A percentile compares a stretch with the other conserved stretches of the same genome.
phyloP scores from a whole-genome alignment of 805 yeast genomes.

The Candida ulmi region DNA sequence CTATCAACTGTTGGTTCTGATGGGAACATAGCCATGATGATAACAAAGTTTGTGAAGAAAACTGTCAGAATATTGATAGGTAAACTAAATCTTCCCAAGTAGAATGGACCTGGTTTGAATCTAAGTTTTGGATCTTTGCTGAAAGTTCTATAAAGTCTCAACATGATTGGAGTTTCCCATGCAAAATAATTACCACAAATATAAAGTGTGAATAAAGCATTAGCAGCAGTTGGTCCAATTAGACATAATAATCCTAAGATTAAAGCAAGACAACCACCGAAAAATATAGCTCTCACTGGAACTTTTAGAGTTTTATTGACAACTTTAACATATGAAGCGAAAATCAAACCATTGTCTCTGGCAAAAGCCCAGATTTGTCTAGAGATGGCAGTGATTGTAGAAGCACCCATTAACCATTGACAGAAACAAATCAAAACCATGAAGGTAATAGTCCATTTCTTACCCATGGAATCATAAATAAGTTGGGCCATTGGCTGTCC shows the following conservation, averaged over 20 bases:
- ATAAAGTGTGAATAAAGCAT: conserved; percentile 61
- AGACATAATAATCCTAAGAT: conserved; percentile 52
- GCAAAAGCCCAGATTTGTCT: conserved; percentile 75
- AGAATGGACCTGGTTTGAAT: conserved; percentile 59
- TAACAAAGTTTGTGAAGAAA: conserved; percentile 43
- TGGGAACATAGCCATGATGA: conserved; percentile 59
- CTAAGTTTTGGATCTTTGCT: conserved; percentile 31
- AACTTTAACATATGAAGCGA: conserved; percentile 44
- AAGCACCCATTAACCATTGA: conserved; percentile 63
- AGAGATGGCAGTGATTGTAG: conserved; percentile 56
- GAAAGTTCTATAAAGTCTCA: conserved; percentile 34
- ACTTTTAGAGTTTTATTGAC: conserved; percentile 50
- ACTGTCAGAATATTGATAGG: conserved; percentile 40
- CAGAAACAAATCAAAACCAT: conserved; percentile 53
- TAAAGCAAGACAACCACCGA: conserved; percentile 45
- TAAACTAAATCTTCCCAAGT: conserved; percentile 45
- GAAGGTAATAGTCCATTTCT: conserved; percentile 58
- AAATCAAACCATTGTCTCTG: conserved; percentile 69
- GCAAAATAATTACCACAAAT: conserved; percentile 60
- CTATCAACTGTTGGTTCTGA: conserved; percentile 30
- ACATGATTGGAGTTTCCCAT: conserved; percentile 56
- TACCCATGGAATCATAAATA: conserved; percentile 54
- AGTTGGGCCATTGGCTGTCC: conserved; percentile 64
- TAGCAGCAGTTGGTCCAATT: conserved; percentile 55
- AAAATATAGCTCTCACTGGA: conserved; percentile 57